phyloP scores from a whole-genome alignment of 2,329 filamentous ascomycete genomes.

The Colletotrichum sp. region DNA sequence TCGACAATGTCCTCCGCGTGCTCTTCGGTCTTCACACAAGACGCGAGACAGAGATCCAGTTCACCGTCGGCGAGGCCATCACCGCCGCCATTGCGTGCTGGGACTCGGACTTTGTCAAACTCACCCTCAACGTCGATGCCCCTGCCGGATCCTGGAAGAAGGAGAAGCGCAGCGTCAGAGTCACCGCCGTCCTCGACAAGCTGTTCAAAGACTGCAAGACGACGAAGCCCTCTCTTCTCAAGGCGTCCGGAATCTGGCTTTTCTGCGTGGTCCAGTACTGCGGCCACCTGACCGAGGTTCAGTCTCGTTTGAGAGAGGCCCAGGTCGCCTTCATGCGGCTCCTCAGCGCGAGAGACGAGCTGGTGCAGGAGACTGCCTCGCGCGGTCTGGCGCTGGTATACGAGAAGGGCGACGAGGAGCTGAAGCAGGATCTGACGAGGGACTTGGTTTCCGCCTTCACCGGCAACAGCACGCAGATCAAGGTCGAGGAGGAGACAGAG shows the following conservation, averaged over 20 bases:
- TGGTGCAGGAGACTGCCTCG: constrained; percentile 95
- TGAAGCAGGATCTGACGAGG: constrained; percentile 83
- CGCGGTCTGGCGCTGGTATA: constrained; percentile 92
- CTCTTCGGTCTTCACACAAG: constrained; percentile 83
- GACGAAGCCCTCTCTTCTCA: constrained; percentile 87
- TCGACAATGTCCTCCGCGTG: constrained; percentile 51
- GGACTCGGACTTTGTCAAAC: constrained; percentile 79
- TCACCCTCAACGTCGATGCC: constrained; percentile 76
- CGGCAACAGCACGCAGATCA: constrained; percentile 74
- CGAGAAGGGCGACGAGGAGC: constrained; percentile 81
- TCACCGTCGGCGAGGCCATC: constrained; percentile 88
- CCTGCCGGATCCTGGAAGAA: constrained; percentile 46
- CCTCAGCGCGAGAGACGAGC: constrained; percentile 85
- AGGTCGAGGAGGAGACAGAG: constrained; percentile 89
- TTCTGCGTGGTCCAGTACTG: constrained; percentile 91
- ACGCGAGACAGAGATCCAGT: constrained; percentile 86
- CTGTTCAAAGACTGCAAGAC: constrained; percentile 79
- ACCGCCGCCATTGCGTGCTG: constrained; percentile 80
- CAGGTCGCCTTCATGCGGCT: constrained; percentile 89
- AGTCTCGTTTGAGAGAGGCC: constrained; percentile 75
- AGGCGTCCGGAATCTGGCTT: constrained; percentile 94
- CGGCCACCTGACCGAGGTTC: constrained; percentile 77
- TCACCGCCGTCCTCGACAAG: constrained; percentile 64
- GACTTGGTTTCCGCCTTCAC: constrained; percentile 92
- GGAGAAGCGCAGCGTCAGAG: constrained; percentile 4